Evolutionary conservation across 2,329 filamentous ascomycete genomes (phyloP).

Genomic region (Penicillium sp.): DNA sequence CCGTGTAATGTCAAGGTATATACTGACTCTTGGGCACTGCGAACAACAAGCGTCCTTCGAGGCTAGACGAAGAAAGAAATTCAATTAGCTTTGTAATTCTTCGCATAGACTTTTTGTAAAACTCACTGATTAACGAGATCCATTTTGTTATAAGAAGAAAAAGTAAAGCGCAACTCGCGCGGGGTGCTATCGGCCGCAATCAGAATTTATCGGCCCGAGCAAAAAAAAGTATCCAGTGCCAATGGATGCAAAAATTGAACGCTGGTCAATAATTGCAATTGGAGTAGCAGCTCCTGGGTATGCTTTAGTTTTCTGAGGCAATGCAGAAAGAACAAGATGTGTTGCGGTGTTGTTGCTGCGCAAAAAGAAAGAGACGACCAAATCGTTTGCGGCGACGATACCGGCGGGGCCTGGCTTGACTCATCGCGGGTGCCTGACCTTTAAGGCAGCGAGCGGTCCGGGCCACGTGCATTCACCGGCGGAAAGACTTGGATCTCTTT

Average conservation of each 20-base stretch:
- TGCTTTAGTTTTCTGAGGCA: background rate
- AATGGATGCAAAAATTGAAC: background rate
- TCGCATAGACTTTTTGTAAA: background rate
- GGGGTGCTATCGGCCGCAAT: constrained; percentile 1
- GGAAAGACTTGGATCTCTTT: too few species aligned
- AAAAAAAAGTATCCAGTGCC: background rate
- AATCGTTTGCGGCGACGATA: background rate
- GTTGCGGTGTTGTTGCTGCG: background rate
- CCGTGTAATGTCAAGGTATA: constrained; percentile 1
- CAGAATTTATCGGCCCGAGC: constrained; percentile 6
- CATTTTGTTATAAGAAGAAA: constrained; percentile 36
- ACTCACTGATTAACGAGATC: constrained; percentile 61
- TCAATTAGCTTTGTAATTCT: background rate
- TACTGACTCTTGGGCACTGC: constrained; percentile 95
- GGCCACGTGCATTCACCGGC: too few species aligned
- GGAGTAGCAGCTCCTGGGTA: background rate
- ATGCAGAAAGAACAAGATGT: background rate
- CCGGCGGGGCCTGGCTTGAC: background rate
- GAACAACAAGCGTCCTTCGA: constrained; percentile 90
- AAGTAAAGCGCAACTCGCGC: constrained; percentile 10
- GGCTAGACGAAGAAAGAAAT: constrained; percentile 48
- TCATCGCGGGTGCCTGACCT: background rate
- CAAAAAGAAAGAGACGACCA: background rate
- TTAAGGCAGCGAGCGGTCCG: background rate
- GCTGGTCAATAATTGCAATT: background rate